A percentile compares a stretch with the other conserved stretches of the same genome.
Conservation (phyloP, 345 rosid species). For the Citrus glauca region DNA sequence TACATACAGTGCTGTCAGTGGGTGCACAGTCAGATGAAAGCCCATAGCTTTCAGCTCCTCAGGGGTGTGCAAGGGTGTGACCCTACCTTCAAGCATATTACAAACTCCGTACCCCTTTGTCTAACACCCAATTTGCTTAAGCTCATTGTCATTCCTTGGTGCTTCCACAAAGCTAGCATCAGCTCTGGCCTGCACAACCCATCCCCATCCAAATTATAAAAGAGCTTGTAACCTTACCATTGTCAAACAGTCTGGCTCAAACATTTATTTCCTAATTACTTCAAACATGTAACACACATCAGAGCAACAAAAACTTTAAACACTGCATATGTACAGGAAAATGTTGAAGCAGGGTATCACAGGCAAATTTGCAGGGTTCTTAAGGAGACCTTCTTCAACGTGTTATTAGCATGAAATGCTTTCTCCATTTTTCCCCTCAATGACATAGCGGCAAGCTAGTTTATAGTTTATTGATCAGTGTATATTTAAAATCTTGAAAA, state of each 20-base stretch:
- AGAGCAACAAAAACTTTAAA: not conserved
- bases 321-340: not conserved
- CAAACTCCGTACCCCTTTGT: conserved; percentile 46
- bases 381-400: not conserved
- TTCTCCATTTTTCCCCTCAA: not conserved
- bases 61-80: conserved; percentile 45
- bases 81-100: conserved; percentile 55
- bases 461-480: not conserved
- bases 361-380: not conserved
- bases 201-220: not conserved
- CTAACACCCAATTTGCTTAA: conserved; percentile 32
- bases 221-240: no score
- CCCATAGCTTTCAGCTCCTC: conserved; percentile 52
- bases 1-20: conserved; percentile 38
- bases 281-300: not conserved
- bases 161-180: conserved; percentile 55
- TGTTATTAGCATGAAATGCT: not conserved
- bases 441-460: not conserved
- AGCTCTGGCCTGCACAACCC: conserved; percentile 38
- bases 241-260: not conserved
- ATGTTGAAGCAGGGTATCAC: not conserved
- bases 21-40: conserved; percentile 35
- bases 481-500: not conserved
- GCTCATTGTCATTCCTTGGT: conserved; percentile 44
- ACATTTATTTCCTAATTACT: not conserved